Evolutionary conservation across 805 yeast genomes (phyloP), one percentile per base, ranked within the genome.

Genomic region (Candida gorgasii): DNA sequence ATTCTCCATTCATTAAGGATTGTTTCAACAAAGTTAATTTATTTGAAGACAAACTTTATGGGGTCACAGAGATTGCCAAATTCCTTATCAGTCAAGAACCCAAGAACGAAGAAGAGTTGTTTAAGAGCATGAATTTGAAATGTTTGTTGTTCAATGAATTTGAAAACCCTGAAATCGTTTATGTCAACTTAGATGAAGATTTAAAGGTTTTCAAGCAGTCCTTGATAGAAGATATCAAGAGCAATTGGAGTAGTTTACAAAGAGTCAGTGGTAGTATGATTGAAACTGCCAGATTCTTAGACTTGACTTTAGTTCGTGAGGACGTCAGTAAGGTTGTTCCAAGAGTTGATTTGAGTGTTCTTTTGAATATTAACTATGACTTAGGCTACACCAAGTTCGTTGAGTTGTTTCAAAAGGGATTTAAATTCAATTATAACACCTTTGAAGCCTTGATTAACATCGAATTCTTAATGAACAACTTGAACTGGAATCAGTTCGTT

Each of bases 141-240:
- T 52, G 71, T 7, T 44, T 47, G 20, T 44, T 70, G 40, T 50
- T 66, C 16, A 60, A 63, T 40, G 62, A 65, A 46, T 62, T 69
- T 34, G 73, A 70, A 42, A 68, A 67, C 39, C 54, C 70, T 7
- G 71, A 67, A 22, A 62, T 65, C 35, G 64, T 65, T 45, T 70
- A 69, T 49, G 42, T 68, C 37, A 61, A 57, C 28, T 49, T 66
- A 30, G 52, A 54, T 20, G 46, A 48, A 0, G 63, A 62, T 19
- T 44, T 63, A 12, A 22, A 19, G 5, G 43, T 43, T 4, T 65
- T 63, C 42, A 58, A 53, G 38, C 22, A 11, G 3, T 29, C 30
- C 6, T 50, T 61, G 38, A 49, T 45, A 3, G 35, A 43, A 1
- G 50, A 52, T 16, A 60, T 60, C 32, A 30, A 14, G 17, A 14